Evolutionary conservation across 2,329 filamentous ascomycete genomes (phyloP), one percentile per base, ranked within the genome.

Genomic region (Xylariaceae sp.): DNA sequence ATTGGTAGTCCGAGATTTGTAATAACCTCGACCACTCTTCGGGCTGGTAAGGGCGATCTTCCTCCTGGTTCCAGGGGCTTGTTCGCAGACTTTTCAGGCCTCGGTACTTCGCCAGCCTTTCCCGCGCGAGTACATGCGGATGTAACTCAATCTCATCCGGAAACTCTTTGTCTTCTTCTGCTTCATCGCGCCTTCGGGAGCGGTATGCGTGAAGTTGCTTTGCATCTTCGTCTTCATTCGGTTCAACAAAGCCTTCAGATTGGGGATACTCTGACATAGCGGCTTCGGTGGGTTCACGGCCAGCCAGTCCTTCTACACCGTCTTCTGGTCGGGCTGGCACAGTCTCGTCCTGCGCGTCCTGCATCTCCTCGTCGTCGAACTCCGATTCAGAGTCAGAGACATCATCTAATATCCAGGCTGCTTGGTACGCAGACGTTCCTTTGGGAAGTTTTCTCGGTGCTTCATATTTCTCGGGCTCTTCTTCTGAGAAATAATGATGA

Each of bases 401-500:
- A 50, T 84, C 83, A 50, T 81, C 80, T 29, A 99, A 75, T 69
- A 89, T 97, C 94, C 94, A 99, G 8, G 93, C 92, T 18, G 92
- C 83, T 74, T 99, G 94, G 72, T 97, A 97, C 50, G 87, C 85
- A 32, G 94, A 97, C 2, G 94, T 99, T 59, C 94, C 94, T 72
- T 87, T 90, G 1, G 94, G 94, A 18, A 99, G 74, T 58, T 85
- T 84, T 73, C 87, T 94, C 6, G 90, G 89, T 26, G 76, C 74
- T 29, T 80, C 73, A 15, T 84, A 76, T 47, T 85, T 78, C 35
- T 81, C 79, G 5, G 80, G 77, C 47, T 94, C 88, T 40, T 94
- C 91, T 36, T 97, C 93, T 0, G 92, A 92, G 69, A 97, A 99
- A 72, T 99, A 99, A 70, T 97, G 93, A 71, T 99, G 93, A 62